These are phyloP conservation scores for Steccherinum ochraceum DNA, from an alignment of 768 basidiomycete species.

Conservation along the genomic window DNA sequence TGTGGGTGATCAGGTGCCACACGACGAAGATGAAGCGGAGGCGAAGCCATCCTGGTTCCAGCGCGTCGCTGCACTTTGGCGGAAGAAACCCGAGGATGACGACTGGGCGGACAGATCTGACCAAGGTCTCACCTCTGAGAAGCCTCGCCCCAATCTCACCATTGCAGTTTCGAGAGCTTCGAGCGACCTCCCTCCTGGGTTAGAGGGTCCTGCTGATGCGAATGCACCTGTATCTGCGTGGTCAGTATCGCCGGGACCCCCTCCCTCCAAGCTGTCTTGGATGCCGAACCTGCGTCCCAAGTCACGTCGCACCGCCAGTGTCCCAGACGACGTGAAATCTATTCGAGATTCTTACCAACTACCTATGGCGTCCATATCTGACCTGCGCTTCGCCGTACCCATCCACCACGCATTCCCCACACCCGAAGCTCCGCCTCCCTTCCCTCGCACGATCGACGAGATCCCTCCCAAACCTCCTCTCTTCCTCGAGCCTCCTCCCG, in stretches of 20 bases:
- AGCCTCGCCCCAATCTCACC: conserved; percentile 6
- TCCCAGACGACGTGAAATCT: conserved; percentile 8
- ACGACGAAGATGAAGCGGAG: conserved; percentile 20
- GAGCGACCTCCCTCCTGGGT: conserved; percentile 15
- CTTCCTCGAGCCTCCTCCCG: conserved; percentile 18
- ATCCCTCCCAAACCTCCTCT: conserved; percentile 19
- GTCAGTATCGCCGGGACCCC: conserved; percentile 27
- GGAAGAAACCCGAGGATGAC: conserved; percentile 10
- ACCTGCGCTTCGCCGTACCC: conserved; percentile 29
- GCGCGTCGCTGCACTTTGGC: conserved; percentile 13
- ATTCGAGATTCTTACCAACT: conserved; percentile 7
- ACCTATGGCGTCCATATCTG: conserved; percentile 13
- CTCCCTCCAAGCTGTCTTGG: conserved; percentile 22
- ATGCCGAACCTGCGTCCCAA: conserved; percentile 11
- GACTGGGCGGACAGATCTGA: conserved; percentile 8
- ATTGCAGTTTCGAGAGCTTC: conserved; percentile 25
- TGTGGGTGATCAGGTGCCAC: conserved; percentile 6
- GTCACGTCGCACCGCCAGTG: conserved; percentile 9
- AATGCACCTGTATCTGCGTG: conserved; percentile 20
- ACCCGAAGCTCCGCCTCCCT: conserved; percentile 13
- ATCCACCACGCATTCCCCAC: conserved; percentile 35
- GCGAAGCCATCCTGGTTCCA: conserved; percentile 5
- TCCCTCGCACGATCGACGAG: conserved; percentile 9
- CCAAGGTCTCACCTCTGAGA: background rate
- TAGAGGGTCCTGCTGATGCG: conserved; percentile 22